Evolutionary conservation across 495 filamentous ascomycete species (phyloP), one percentile per base, ranked within the genome.

Genomic region (Letharia lupina): DNA sequence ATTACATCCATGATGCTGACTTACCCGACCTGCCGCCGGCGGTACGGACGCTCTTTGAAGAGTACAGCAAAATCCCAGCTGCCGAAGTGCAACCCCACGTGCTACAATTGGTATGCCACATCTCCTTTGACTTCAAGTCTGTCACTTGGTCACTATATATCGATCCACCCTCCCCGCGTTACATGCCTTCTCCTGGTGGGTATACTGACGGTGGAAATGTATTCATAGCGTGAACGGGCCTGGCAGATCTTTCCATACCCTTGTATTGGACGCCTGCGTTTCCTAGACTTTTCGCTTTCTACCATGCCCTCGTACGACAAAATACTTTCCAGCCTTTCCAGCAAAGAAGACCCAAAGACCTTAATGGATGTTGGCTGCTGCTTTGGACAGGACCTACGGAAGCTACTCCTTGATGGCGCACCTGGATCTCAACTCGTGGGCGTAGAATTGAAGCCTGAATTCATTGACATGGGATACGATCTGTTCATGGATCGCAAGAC

Each of bases 391-490:
- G 75, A 79, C 20, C 67, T 82, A 18, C 77, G 81, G 3, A 73
- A 77, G 50, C 72, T 83, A 1, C 72, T 72, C 23, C 69, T 72
- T 48, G 78, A 84, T 65, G 82, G 81, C 2, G 82, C 73, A 4
- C 76, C 74, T 2, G 61, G 71, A 0, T 33, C 48, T 0, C 75
- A 79, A 18, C 70, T 83, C 37, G 78, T 73, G 65, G 83, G 81
- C 10, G 74, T 73, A 20, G 82, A 87, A 54, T 66, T 84, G 7
- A 67, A 76, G 23, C 52, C 71, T 8, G 70, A 74, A 20, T 83
- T 84, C 61, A 76, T 86, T 47, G 71, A 79, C 9, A 70, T 84
- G 3, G 82, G 81, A 3, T 83, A 79, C 63, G 76, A 79, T 10
- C 73, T 84, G 3, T 86, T 85, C 65, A 63, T 70, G 1, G 81